Conservation (phyloP, 495 filamentous ascomycete genomes). For the Penicillium coprophilum region DNA sequence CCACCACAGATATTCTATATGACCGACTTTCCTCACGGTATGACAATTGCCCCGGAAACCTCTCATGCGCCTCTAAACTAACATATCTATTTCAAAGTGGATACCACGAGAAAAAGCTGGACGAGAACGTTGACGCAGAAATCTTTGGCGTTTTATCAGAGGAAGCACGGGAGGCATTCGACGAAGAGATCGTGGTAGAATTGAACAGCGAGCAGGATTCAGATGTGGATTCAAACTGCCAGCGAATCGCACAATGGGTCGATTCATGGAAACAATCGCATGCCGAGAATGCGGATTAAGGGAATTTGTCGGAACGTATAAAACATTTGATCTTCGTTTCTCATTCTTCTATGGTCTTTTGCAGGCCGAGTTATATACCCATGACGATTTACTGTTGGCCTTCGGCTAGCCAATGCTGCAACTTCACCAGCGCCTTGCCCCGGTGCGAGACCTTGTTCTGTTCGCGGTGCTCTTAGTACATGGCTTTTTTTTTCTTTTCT, state of each 20-base stretch:
- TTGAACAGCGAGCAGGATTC: conserved; percentile 76
- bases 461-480: conserved; percentile 7
- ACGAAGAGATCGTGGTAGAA: conserved; percentile 87
- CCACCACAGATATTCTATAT: conserved; percentile 70
- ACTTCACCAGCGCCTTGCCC: conserved; percentile 76
- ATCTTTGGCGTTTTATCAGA: conserved; percentile 94
- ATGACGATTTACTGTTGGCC: conserved; percentile 29
- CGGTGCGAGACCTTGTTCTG: conserved; percentile 90
- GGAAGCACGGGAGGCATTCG: conserved; percentile 84
- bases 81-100: conserved; percentile 46
- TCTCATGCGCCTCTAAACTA: neutral
- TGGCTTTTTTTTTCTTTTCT: neutral
- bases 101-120: conserved; percentile 81
- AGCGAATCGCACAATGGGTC: conserved; percentile 79
- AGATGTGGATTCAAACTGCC: conserved; percentile 85
- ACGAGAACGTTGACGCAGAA: conserved; percentile 95
- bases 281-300: conserved; percentile 24
- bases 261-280: conserved; percentile 73
- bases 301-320: neutral
- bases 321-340: conserved; percentile 5
- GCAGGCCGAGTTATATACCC: conserved; percentile 18
- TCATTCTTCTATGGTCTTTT: conserved; percentile 11
- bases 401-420: conserved; percentile 77
- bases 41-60: conserved; percentile 2
- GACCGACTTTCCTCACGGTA: conserved; percentile 77